Base-by-base conservation (phyloP, 140 eudicot genomes). In the Erigeron philadelphicus region DNA sequence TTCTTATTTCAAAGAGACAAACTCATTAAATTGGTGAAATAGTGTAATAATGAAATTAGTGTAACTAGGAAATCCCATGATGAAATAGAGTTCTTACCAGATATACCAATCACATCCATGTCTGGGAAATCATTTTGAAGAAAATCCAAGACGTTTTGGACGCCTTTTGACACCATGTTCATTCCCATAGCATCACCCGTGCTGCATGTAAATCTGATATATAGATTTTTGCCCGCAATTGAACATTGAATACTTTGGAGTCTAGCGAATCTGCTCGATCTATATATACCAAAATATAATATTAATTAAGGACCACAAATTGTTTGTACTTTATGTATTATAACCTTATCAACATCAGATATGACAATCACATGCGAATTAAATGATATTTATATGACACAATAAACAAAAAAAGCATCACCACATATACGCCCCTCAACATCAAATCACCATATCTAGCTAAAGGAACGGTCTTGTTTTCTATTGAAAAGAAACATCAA, bases 101-200 rank as follows among this genome's bases (percentile, higher is more conserved):
- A 88, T 67, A 88, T 88, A 71, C 95, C 95, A 60, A 85, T 85
- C 25, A 88, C 88, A 38, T 88, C 91, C 95, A 88, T 88, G 73
- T 88, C 95, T 8, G 91, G 88, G 49, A 87, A 88, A 74, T 88
- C 91, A 55, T 64, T 78, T 56, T 74, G 83, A 63, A 88, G 95
- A 75, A 85, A 88, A 71, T 88, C 93, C 43, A 88, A 68, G 57
- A 88, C 96, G 48, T 88, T 88, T 63, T 88, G 96, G 55, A 88
- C 96, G 62, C 96, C 96, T 76, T 88, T 88, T 11, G 96, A 88
- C 55, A 88, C 93, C 96, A 88, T 88, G 81, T 88, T 88, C 95
- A 85, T 88, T 62, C 95, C 95, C 95, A 88, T 88, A n/a, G 95
- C 95, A 77, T 88, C 95, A 41, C 95, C 95, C 1, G 95, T 88